Conservation (phyloP, 768 basidiomycete species). For the Saitozyma sp. region DNA sequence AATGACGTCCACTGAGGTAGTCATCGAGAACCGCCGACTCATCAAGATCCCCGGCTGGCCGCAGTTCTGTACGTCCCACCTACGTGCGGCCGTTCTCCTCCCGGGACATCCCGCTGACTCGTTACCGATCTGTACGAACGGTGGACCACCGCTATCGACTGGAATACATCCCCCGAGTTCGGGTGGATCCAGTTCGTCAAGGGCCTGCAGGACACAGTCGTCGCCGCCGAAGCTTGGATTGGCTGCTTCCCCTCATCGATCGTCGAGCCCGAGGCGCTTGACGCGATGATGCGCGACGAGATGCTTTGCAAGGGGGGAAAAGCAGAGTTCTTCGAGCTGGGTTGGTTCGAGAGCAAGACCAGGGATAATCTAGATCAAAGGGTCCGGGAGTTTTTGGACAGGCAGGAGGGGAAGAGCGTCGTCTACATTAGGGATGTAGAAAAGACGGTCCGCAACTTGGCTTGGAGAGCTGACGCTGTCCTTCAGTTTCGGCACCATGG, state of each 20-base stretch:
- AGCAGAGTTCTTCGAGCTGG: constrained; percentile 2
- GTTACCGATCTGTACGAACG: constrained; percentile 17
- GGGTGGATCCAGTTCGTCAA: constrained; percentile 12
- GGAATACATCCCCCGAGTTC: constrained; percentile 4
- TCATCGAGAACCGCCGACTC: too few relatives aligned
- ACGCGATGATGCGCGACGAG: constrained; percentile 6
- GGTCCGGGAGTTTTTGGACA: background rate
- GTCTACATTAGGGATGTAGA: constrained; percentile 12
- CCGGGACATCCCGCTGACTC: background rate
- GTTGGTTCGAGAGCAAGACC: too few relatives aligned
- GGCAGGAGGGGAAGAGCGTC: constrained; percentile 8
- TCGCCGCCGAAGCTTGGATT: constrained; percentile 8
- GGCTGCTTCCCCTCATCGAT: constrained; percentile 21
- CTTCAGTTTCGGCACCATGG: constrained; percentile 21
- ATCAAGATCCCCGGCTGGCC: too few relatives aligned
- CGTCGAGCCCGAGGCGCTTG: constrained; percentile 13
- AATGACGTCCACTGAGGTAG: too few relatives aligned
- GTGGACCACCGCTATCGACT: constrained; percentile 17
- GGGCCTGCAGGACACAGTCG: constrained; percentile 6
- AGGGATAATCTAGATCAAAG: too few relatives aligned
- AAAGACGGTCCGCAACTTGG: background rate
- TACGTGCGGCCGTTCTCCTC: background rate
- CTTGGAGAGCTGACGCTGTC: background rate
- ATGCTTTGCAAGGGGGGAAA: constrained; percentile 6
- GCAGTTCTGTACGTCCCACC: too few relatives aligned